phyloP scores from a whole-genome alignment of 169 alveolate genomes.

The Cryptosporidium bovis region DNA sequence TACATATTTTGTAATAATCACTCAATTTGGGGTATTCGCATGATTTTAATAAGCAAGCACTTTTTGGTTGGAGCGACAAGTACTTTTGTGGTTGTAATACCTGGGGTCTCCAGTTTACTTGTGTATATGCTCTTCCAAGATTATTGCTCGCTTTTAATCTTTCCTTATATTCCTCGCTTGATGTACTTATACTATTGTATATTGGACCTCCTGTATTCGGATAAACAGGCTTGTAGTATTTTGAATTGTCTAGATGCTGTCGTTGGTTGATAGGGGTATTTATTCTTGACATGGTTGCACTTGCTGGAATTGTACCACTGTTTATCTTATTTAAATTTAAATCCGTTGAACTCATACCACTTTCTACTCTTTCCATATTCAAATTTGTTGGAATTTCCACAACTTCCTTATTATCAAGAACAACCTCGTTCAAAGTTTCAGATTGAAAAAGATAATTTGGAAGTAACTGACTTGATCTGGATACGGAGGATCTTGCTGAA shows the following conservation, averaged over 20 bases:
- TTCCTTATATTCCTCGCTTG: conserved; percentile 53
- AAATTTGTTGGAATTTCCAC: too few relatives aligned
- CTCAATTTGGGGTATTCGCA: conserved; percentile 28
- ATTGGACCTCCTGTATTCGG: conserved; percentile 66
- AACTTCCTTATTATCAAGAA: background rate
- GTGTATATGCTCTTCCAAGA: conserved; percentile 1
- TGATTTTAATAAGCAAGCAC: conserved; percentile 19
- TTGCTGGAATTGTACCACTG: background rate
- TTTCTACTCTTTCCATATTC: too few relatives aligned
- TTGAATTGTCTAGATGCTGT: background rate
- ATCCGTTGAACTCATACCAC: background rate
- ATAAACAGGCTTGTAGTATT: conserved; percentile 38
- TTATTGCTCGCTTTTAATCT: conserved; percentile 10
- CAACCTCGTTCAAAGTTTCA: conserved; percentile 21
- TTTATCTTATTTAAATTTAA: background rate
- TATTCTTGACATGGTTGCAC: too few relatives aligned
- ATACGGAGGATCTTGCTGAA: conserved; percentile 28
- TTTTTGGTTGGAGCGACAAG: background rate
- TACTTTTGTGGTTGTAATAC: background rate
- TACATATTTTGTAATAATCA: conserved; percentile 16
- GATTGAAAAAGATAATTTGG: conserved; percentile 26
- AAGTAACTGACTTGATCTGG: conserved; percentile 34
- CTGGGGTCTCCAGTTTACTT: conserved; percentile 6
- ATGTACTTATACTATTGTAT: conserved; percentile 45
- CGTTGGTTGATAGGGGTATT: background rate